Base-by-base conservation (phyloP, 805 yeast species). In the Zygosaccharomyces pseudorouxii region DNA sequence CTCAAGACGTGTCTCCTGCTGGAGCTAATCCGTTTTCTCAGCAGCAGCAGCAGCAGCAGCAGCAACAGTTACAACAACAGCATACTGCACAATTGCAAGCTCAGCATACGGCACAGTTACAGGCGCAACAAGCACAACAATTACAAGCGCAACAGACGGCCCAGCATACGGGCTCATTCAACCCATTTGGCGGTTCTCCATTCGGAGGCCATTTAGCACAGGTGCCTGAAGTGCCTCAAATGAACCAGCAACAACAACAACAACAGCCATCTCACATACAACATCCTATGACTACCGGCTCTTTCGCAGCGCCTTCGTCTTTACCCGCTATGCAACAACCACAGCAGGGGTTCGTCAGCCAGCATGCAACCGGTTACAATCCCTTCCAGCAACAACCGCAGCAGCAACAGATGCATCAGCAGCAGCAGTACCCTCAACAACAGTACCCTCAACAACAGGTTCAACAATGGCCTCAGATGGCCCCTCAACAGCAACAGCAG, bases 401-500 rank as follows among this genome's bases (percentile, higher is more conserved):
- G 18, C 44, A 31, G 30, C 44, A 28, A 31, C 42, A 25, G 27
- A 39, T 39, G 28, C 47, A 25, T 9, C 48, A n/a, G 5, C 45
- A 31, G 16, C 51, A 45, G 30, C 42, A 36, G 5, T 38, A 35
- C 10, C 42, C 12, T 22, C 45, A 22, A 29, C 45, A 37, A 14
- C 51, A 43, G 28, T 51, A 45, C 36, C 50, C 39, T 16, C 50
- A 48, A 27, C 46, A 38, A 11, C 56, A 51, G 38, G 23, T 35
- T 16, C 50, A 45, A 23, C 53, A 46, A 30, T 44, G 42, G 31
- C 51, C 42, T 31, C 56, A 49, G 38, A 46, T 36, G 36, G 47
- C 48, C n/a, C 54, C 38, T 16, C 52, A 47, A 36, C 55, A 52
- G 18, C 54, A 52, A 27, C 51, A 45, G n/a, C 55, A 45, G 36